Base-by-base conservation (phyloP, 257 asterid genomes). In the Solanum clarkiae region DNA sequence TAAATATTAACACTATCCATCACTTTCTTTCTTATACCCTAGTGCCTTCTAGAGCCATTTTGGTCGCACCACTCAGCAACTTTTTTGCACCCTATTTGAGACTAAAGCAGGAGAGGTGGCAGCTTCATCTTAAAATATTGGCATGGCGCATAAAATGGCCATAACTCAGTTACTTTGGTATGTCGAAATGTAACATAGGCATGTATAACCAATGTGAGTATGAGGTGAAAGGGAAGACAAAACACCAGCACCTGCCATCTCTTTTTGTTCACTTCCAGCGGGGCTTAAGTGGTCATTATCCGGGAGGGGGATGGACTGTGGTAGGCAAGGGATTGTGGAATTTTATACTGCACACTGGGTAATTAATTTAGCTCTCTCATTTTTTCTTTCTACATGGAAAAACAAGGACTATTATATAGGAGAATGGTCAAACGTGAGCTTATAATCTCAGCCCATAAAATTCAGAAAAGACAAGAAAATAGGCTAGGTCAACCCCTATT, bases 201-300 rank as follows among this genome's bases (percentile, higher is more conserved):
- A 40, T 40, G 8, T 10, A 70, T 40, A 70, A 70, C 53, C 54
- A 54, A 18, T 7, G 10, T 69, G 53, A 69, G 53, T 40, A 40
- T 70, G 54, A 70, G 53, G 54, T 70, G 53, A 40, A 40, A 70
- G 53, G 53, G 54, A 70, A 70, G 54, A 18, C 54, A 40, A 32
- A 65, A 40, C 29, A 70, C 53, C 51, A 70, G 80, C 10, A 70
- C 54, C 29, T 40, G 29, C 53, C 81, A 84, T 69, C 70, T 84
- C 68, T 83, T 54, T 84, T 17, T 69, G n/a, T 69, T 45, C 11
- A 20, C 65, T 84, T 84, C 84, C 77, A 75, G 66, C 60, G 86
- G 66, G 60, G 86, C 79, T 84, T 75, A 84, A 75, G 54, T 45
- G 63, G 84, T 84, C 83, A 84, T 75, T 75, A 47, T 84, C 54